Base-by-base conservation (phyloP, 441 rosid genomes). In the Pelargonium fulgidum region DNA sequence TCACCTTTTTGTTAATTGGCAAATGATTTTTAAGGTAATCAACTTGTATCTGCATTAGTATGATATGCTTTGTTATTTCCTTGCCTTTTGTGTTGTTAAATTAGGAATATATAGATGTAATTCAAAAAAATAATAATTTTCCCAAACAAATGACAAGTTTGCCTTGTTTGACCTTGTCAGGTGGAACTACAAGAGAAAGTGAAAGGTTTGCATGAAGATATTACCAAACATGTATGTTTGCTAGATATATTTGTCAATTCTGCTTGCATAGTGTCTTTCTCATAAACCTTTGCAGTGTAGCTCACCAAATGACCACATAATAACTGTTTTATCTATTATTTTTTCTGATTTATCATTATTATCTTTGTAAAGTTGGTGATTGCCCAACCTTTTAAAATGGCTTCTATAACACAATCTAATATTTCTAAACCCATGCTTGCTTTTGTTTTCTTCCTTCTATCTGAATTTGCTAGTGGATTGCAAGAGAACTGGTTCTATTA, bases 151-250 rank as follows among this genome's bases (percentile, higher is more conserved):
- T 41, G 44, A 70, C 69, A 48, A 20, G 59, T 69, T 19, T 73
- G 56, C 24, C 29, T 66, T 65, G 66, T 70, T 64, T 76, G 73
- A 65, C 64, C 12, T 9, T 59, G 36, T 20, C 85, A 86, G 88
- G 76, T 50, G 74, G 85, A 83, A 45, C 76, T 86, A 68, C 67
- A 39, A 70, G 76, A 83, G 72, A 86, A 83, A 76, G 87, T 83
- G 7, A 70, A 58, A 65, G 69, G 61, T 76, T 80, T 86, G 44
- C 88, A 86, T 54, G 84, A 81, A 75, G 80, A 79, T 72, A 78
- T 83, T 66, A 86, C 81, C n/a, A 83, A 76, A 68, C 80, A 83
- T 67, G 91, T 83, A 78, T 20, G 85, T 76, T 7, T 26, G 68
- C 62, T 39, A 68, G 39, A 19, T 67, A 59, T 10, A 12, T 41